Percentiles rank a stretch among this genome's conserved stretches.
These are phyloP conservation scores for Penicillium taxi DNA, from an alignment of 495 filamentous ascomycete species.

Conservation along the genomic window DNA sequence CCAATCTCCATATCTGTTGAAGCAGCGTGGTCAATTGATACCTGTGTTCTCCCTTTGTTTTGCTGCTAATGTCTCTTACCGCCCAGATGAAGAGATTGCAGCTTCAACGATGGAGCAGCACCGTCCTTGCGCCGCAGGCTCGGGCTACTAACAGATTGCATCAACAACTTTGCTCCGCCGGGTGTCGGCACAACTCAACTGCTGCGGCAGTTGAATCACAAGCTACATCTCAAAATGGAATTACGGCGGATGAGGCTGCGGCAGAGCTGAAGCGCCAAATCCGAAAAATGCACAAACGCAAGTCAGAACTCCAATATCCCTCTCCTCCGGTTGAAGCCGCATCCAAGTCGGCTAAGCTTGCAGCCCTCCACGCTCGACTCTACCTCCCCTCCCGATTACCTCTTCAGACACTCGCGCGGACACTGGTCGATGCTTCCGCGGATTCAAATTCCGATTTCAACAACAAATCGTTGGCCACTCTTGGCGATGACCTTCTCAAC, in stretches of 20 bases:
- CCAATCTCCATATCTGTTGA: constrained; percentile 15
- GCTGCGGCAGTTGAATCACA: constrained; percentile 25
- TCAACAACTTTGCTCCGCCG: constrained; percentile 32
- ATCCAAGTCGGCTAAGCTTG: constrained; percentile 76
- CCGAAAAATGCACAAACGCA: constrained; percentile 13
- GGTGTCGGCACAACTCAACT: constrained; percentile 34
- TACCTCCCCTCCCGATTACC: constrained; percentile 74
- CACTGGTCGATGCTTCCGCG: constrained; percentile 76
- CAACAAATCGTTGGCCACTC: constrained; percentile 69
- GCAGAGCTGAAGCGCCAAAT: constrained; percentile 12
- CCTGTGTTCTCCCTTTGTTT: constrained; percentile 8
- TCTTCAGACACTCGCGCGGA: constrained; percentile 73
- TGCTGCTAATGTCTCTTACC: constrained; percentile 8
- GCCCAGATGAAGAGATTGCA: constrained; percentile 62
- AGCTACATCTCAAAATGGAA: constrained; percentile 2
- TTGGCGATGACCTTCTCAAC: constrained; percentile 74
- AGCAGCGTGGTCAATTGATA: constrained; percentile 10
- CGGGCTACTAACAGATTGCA: constrained; percentile 42
- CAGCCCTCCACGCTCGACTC: constrained; percentile 87
- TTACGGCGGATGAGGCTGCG: constrained; percentile 7
- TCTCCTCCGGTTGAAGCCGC: constrained; percentile 64
- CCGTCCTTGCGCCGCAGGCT: constrained; percentile 53
- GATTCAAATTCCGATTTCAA: constrained; percentile 69
- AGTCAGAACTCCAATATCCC: constrained; percentile 38
- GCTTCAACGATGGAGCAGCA: constrained; percentile 61